These are phyloP conservation scores for Infundibulicybe gibba DNA, from an alignment of 768 basidiomycete species.

Conservation along the genomic window DNA sequence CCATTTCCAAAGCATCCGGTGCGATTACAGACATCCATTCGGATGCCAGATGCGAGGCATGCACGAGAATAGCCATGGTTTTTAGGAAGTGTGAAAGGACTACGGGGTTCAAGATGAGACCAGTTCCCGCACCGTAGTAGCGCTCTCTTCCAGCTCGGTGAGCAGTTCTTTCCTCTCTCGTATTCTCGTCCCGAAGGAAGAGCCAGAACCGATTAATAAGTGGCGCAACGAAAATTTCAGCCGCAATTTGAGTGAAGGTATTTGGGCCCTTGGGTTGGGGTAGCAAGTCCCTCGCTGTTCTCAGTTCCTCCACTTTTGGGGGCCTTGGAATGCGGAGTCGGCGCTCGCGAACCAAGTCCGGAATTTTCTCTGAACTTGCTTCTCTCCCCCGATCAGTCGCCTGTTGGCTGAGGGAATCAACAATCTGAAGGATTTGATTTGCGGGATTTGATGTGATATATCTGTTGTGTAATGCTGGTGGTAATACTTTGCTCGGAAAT, in stretches of 20 bases:
- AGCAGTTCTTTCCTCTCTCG: conserved; percentile 67
- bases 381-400: conserved; percentile 63
- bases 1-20: conserved; percentile 81
- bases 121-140: conserved; percentile 75
- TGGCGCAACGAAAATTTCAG: conserved; percentile 86
- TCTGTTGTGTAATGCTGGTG: conserved; percentile 64
- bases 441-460: conserved; percentile 47
- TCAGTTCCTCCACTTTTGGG: conserved; percentile 24
- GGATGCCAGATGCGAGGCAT: conserved; percentile 76
- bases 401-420: conserved; percentile 58
- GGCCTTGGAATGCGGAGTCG: conserved; percentile 61
- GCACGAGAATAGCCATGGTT: conserved; percentile 75
- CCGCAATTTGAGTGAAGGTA: conserved; percentile 70
- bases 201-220: conserved; percentile 93
- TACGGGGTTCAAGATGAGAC: conserved; percentile 76
- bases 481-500: conserved; percentile 84
- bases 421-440: conserved; percentile 49
- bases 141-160: conserved; percentile 47
- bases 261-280: conserved; percentile 11
- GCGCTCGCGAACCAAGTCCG: conserved; percentile 69
- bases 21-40: conserved; percentile 81
- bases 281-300: conserved; percentile 1
- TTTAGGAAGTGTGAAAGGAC: conserved; percentile 73
- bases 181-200: conserved; percentile 84
- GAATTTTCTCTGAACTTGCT: conserved; percentile 48